Evolutionary conservation across 75 land plant genomes (phyloP).

Genomic region (Sequoia sempervirens): DNA sequence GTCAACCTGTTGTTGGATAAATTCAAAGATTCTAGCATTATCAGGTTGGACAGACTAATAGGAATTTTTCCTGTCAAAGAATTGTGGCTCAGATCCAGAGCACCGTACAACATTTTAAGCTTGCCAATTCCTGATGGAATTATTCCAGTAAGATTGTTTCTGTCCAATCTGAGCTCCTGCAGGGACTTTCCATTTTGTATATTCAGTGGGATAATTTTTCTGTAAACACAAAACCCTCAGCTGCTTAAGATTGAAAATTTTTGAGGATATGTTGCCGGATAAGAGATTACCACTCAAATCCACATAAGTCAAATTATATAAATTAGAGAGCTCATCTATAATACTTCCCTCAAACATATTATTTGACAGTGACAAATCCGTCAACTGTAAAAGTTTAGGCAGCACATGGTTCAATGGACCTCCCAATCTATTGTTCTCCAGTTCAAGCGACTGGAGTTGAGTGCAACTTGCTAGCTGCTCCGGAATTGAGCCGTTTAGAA

Average conservation of each 20-base stretch:
- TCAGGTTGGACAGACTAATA: neutral
- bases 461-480: too few species aligned
- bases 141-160: conserved; percentile 48
- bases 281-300: conserved; percentile 32
- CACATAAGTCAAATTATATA: conserved; percentile 11
- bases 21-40: neutral
- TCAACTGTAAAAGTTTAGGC: neutral
- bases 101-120: conserved; percentile 25
- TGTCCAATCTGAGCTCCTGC: conserved; percentile 33
- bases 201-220: neutral
- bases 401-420: too few species aligned
- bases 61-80: neutral
- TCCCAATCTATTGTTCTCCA: too few species aligned
- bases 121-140: conserved; percentile 37
- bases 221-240: neutral
- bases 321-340: neutral
- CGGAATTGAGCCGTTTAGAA: too few species aligned
- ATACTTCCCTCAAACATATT: neutral
- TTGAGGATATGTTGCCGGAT: conserved; percentile 14
- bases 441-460: too few species aligned
- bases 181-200: neutral
- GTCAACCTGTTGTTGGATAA: neutral
- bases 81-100: conserved; percentile 13
- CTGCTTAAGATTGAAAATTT: neutral
- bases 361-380: neutral